Conservation (phyloP, 805 yeast genomes). For the Wickerhamiella sorbophila region DNA sequence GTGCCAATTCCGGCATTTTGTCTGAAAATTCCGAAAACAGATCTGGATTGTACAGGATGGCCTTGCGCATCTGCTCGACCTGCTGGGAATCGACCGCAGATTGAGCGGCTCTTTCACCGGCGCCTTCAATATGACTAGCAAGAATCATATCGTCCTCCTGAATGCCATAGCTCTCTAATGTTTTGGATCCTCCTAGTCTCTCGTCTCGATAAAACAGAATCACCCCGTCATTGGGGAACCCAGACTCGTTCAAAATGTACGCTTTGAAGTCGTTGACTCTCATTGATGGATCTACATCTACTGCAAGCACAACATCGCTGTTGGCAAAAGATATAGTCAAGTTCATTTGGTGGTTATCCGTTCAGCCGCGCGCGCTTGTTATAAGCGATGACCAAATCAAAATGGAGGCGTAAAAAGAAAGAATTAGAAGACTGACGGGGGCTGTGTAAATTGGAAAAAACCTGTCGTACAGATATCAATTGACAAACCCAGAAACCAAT, state of each 20-base stretch:
- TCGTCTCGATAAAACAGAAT: slow-evolving; percentile 36
- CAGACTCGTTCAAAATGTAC: slow-evolving; percentile 55
- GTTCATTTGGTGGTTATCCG: slow-evolving; percentile 36
- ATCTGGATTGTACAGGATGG: slow-evolving; percentile 24
- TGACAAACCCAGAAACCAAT: too few species aligned
- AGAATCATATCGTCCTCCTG: slow-evolving; percentile 44
- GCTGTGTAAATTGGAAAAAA: too few species aligned
- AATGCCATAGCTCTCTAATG: slow-evolving; percentile 36
- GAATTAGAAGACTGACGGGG: too few species aligned
- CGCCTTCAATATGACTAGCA: slow-evolving; percentile 3
- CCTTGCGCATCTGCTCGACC: slow-evolving; percentile 25
- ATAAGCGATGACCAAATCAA: too few species aligned
- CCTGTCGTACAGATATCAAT: too few species aligned
- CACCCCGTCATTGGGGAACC: slow-evolving; percentile 33
- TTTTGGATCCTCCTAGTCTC: slow-evolving; percentile 25
- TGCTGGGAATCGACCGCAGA: slow-evolving; percentile 1
- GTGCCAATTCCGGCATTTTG: slow-evolving; percentile 36
- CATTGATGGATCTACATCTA: slow-evolving; percentile 57
- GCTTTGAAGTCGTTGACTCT: slow-evolving; percentile 56
- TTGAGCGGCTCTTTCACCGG: not conserved
- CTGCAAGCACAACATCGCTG: slow-evolving; percentile 35
- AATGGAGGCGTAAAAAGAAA: too few species aligned
- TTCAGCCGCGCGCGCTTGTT: too few species aligned
- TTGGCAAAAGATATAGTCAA: slow-evolving; percentile 37
- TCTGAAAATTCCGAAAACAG: slow-evolving; percentile 23